phyloP scores from a whole-genome alignment of 2,329 filamentous ascomycete species.

The Rutstroemia sp. region DNA sequence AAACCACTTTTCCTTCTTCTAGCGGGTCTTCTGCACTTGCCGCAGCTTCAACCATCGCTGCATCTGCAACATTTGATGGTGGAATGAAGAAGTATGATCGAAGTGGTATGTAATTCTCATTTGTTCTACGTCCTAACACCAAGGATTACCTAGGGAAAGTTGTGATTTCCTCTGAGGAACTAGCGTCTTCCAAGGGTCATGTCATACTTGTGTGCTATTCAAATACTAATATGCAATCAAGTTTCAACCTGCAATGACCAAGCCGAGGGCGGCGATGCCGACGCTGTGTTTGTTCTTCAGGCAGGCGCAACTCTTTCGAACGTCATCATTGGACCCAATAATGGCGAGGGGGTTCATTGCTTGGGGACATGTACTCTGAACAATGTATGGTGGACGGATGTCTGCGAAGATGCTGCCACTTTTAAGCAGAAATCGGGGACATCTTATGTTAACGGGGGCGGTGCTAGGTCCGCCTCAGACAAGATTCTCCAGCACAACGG shows the following conservation, averaged over 20 bases:
- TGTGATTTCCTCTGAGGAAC: no score
- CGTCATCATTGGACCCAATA: conserved; percentile 45
- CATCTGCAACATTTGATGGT: conserved; percentile 5
- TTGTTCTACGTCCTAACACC: no score
- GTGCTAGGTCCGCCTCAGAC: conserved; percentile 35
- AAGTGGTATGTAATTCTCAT: background rate
- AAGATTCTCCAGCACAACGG: conserved; percentile 38
- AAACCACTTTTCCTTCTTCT: conserved; percentile 1
- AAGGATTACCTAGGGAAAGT: no score
- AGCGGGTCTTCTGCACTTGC: conserved; percentile 1
- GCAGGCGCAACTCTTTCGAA: conserved; percentile 44
- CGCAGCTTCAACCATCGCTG: conserved; percentile 6
- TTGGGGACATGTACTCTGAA: conserved; percentile 39
- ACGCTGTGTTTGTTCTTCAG: conserved; percentile 38
- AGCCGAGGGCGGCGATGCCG: background rate
- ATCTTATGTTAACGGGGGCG: conserved; percentile 36
- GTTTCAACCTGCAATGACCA: background rate
- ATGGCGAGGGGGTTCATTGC: conserved; percentile 46
- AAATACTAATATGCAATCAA: background rate
- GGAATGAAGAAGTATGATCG: conserved; percentile 1
- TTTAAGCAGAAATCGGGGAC: conserved; percentile 33
- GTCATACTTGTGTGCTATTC: no score
- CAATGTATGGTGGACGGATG: conserved; percentile 34
- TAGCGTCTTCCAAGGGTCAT: no score
- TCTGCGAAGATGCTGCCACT: conserved; percentile 31